Base-by-base conservation (phyloP, 2,329 filamentous ascomycete genomes). In the Claviceps capensis region DNA sequence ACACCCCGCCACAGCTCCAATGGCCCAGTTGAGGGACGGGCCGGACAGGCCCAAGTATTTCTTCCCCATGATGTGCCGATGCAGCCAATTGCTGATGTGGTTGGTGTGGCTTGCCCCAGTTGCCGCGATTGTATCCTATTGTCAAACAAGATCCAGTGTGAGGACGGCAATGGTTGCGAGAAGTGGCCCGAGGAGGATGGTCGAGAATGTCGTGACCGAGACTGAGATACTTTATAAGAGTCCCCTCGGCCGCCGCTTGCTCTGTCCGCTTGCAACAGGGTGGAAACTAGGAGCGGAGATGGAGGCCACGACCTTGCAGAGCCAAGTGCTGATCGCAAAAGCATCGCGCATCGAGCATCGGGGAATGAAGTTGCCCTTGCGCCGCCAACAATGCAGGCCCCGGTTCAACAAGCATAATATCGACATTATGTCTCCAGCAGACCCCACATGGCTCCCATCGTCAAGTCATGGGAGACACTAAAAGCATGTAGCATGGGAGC, bases 1-100 rank as follows among this genome's bases (percentile, higher is more conserved):
- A 48, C 82, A 78, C 60, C 84, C 85, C 53, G 85, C 85, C 60
- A 88, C 77, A n/a, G 81, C 68, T 55, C 81, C 80, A 58, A 88
- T 79, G 51, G 83, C 83, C 65, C 79, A 75, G 70, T 84, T 86
- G 57, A 88, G 78, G 65, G 68, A 67, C 37, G 75, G 70, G 69
- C 85, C 85, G 52, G 74, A 74, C 55, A 87, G 75, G 65, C 85
- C 84, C 59, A 85, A 79, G 61, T 76, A 86, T 53, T 65, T 69
- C 58, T 62, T 66, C 52, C 56, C 58, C 62, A 67, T 64, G 59
- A 34, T 36, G 30, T 17, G 40, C 48, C 9, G 23, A 16, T 30
- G 40, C 22, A 17, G 16, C 9, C 41, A 40, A 50, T 34, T 34
- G 46, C 19, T 11, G n/a, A 19, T 26, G 22, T 47, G 8, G 17